A percentile compares a stretch with the other conserved stretches of the same genome.
These are phyloP conservation scores for Onygena corvina DNA, from an alignment of 2,329 filamentous ascomycete species.

Conservation along the genomic window DNA sequence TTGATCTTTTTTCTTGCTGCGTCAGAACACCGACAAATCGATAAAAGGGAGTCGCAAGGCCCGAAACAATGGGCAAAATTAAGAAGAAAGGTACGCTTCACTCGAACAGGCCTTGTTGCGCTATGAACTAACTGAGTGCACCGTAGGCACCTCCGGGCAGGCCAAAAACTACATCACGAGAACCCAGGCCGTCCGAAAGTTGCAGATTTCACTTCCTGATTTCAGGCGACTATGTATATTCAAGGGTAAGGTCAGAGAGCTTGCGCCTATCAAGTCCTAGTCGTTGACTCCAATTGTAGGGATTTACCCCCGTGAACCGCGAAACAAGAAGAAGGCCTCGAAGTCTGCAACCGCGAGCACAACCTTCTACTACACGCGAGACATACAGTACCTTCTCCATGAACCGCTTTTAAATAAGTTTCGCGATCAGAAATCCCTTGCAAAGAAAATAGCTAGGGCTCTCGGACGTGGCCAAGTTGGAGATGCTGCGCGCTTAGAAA, in stretches of 20 bases:
- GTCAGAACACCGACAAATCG: background rate
- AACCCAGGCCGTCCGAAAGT: conserved; percentile 92
- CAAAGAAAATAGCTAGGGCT: conserved; percentile 93
- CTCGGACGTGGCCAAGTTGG: conserved; percentile 82
- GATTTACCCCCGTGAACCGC: conserved; percentile 93
- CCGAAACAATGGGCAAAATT: conserved; percentile 54
- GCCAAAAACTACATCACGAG: conserved; percentile 98
- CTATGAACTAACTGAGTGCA: conserved; percentile 14
- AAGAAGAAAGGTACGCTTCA: conserved; percentile 66
- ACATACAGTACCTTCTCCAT: conserved; percentile 96
- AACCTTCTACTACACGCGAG: conserved; percentile 85
- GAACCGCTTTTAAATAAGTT: conserved; percentile 91
- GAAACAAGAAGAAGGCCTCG: conserved; percentile 92
- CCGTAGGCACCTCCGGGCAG: conserved; percentile 63
- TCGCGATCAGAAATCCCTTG: conserved; percentile 88
- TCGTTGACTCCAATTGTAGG: conserved; percentile 32
- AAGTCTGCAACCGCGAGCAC: conserved; percentile 82
- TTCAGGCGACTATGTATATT: conserved; percentile 98
- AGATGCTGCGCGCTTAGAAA: conserved; percentile 80
- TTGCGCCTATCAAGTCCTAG: background rate
- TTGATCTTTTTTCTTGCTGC: background rate
- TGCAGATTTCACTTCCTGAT: conserved; percentile 92
- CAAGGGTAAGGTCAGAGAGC: conserved; percentile 51
- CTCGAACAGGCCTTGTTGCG: conserved; percentile 10
- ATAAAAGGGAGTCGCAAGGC: background rate